Conservation (phyloP, 805 yeast genomes). For the Saturnispora hagleri region DNA sequence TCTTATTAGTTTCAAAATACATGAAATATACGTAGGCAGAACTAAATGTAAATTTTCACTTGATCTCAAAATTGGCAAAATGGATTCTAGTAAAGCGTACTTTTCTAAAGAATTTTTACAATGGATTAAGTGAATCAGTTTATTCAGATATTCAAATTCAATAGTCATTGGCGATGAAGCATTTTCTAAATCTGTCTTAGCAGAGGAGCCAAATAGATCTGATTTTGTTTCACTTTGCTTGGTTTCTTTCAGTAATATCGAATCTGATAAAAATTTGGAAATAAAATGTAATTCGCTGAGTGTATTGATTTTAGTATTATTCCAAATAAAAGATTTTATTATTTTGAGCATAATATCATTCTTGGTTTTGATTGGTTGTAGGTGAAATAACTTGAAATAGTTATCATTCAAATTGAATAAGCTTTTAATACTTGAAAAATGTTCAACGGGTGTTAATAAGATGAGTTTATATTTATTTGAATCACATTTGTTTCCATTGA, state of each 20-base stretch:
- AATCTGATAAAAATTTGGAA: slow-evolving; percentile 42
- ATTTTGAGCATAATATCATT: slow-evolving; percentile 52
- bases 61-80: slow-evolving; percentile 39
- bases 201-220: slow-evolving; percentile 22
- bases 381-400: slow-evolving; percentile 45
- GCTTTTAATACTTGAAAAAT: slow-evolving; percentile 29
- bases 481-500: slow-evolving; percentile 22
- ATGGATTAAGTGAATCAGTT: slow-evolving; percentile 56
- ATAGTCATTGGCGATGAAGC: slow-evolving; percentile 22
- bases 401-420: slow-evolving; percentile 32
- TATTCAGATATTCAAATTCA: slow-evolving; percentile 57
- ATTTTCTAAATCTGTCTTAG: slow-evolving; percentile 12
- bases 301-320: slow-evolving; percentile 30
- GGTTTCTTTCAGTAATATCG: slow-evolving; percentile 35
- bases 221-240: slow-evolving; percentile 21
- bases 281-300: slow-evolving; percentile 48
- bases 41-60: slow-evolving; percentile 43
- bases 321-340: slow-evolving; percentile 43
- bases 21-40: slow-evolving; percentile 66
- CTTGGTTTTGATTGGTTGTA: slow-evolving; percentile 45
- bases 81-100: slow-evolving; percentile 35
- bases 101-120: slow-evolving; percentile 37
- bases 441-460: slow-evolving; percentile 40
- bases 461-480: slow-evolving; percentile 27
- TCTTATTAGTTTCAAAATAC: slow-evolving; percentile 51